Conservation (phyloP, 192 early-diverging fungal species). For the Pilaira anomala region DNA sequence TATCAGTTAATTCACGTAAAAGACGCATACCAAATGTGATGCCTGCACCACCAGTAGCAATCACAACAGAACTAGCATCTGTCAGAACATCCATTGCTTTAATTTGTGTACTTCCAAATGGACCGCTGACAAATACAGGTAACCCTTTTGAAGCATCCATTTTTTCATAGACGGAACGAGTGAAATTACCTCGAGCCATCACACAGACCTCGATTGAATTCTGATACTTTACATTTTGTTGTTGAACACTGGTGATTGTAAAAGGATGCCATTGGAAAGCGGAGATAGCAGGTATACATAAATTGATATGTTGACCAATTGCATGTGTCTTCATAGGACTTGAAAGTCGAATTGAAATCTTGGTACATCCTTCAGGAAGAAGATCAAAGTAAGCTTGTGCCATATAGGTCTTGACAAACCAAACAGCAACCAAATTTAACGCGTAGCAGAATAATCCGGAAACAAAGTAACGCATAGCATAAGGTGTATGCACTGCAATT, state of each 20-base stretch:
- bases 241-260: conserved; percentile 39
- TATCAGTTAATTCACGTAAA: conserved; percentile 32
- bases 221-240: background rate
- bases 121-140: conserved; percentile 41
- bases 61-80: conserved; percentile 21
- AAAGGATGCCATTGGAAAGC: conserved; percentile 56
- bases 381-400: conserved; percentile 36
- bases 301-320: conserved; percentile 44
- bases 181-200: conserved; percentile 42
- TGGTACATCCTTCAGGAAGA: conserved; percentile 34
- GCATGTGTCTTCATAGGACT: conserved; percentile 27
- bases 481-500: conserved; percentile 52
- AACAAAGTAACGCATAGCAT: conserved; percentile 49
- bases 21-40: conserved; percentile 44
- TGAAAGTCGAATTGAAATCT: conserved; percentile 31
- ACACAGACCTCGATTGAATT: conserved; percentile 36
- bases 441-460: conserved; percentile 44
- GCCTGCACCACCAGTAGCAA: conserved; percentile 46
- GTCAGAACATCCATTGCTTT: conserved; percentile 14
- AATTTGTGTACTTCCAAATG: conserved; percentile 25
- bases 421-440: conserved; percentile 41
- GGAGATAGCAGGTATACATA: conserved; percentile 49
- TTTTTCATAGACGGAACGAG: conserved; percentile 30
- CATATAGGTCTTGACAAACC: conserved; percentile 41
- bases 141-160: conserved; percentile 36